These are phyloP conservation scores for Salinomyces thailandicus DNA, from an alignment of 2,329 filamentous ascomycete genomes.

Conservation along the genomic window DNA sequence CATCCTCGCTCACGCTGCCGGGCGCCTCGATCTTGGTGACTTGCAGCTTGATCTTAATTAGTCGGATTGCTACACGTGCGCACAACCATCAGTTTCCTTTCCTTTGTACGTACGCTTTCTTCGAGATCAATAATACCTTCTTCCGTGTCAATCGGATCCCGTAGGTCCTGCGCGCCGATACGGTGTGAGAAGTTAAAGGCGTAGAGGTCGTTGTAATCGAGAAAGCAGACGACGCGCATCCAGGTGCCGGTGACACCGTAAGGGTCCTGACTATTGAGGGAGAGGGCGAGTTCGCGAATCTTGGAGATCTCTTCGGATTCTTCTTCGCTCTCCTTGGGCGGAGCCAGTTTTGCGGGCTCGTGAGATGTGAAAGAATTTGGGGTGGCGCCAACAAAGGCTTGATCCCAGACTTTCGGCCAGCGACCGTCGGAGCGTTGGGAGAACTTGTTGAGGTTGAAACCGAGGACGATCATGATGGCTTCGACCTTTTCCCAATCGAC, in stretches of 20 bases:
- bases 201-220: slow-evolving; percentile 62
- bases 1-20: slow-evolving; percentile 42
- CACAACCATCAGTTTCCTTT: slow-evolving; percentile 7
- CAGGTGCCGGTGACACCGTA: slow-evolving; percentile 63
- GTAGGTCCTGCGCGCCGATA: slow-evolving; percentile 21
- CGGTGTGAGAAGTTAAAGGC: slow-evolving; percentile 54
- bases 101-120: slow-evolving; percentile 22
- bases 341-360: slow-evolving; percentile 4
- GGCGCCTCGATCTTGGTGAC: slow-evolving; percentile 51
- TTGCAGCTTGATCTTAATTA: slow-evolving; percentile 58
- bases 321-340: slow-evolving; percentile 7
- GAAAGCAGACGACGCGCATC: slow-evolving; percentile 47
- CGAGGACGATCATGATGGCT: slow-evolving; percentile 59
- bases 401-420: slow-evolving; percentile 45
- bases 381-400: slow-evolving; percentile 48
- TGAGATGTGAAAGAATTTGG: slow-evolving; percentile 22
- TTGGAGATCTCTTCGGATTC: slow-evolving; percentile 11
- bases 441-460: slow-evolving; percentile 49
- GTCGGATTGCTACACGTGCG: slow-evolving; percentile 43
- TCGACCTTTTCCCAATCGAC: slow-evolving; percentile 78
- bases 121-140: slow-evolving; percentile 37
- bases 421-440: slow-evolving; percentile 32
- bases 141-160: slow-evolving; percentile 46
- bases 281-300: slow-evolving; percentile 27
- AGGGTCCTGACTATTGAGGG: slow-evolving; percentile 51